These are phyloP conservation scores for Candida chauliodis DNA, from an alignment of 805 yeast species.

Conservation along the genomic window DNA sequence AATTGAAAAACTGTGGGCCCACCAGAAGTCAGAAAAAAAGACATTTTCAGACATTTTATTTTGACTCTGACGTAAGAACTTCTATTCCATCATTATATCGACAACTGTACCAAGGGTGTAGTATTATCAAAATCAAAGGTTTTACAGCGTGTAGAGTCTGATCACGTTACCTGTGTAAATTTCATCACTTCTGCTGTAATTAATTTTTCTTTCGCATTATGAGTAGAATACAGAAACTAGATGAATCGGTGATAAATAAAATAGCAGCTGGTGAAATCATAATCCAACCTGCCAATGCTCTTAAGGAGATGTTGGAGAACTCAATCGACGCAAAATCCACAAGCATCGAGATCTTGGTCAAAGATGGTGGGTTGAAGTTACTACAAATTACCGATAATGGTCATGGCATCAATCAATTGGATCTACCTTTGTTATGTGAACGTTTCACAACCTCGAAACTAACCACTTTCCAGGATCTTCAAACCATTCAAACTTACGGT, in stretches of 20 bases:
- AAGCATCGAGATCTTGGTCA: conserved; percentile 70
- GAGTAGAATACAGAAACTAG: conserved; percentile 41
- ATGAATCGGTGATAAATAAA: conserved; percentile 70
- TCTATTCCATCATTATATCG: no score
- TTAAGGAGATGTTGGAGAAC: conserved; percentile 90
- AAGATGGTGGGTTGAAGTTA: conserved; percentile 87
- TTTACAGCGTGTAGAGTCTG: no score
- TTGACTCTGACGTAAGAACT: no score
- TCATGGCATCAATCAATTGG: conserved; percentile 68
- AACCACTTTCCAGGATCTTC: conserved; percentile 68
- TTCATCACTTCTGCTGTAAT: no score
- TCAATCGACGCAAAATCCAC: conserved; percentile 83
- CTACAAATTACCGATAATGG: conserved; percentile 92
- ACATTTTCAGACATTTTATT: no score
- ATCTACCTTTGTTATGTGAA: conserved; percentile 77
- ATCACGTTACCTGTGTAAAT: no score
- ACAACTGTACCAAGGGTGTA: no score
- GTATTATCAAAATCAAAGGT: no score
- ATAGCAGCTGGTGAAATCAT: conserved; percentile 98
- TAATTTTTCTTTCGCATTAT: no score
- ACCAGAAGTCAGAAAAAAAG: not conserved
- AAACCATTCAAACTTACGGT: conserved; percentile 74
- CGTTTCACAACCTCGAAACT: conserved; percentile 92
- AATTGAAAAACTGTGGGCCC: not conserved
- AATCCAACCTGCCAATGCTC: conserved; percentile 88